Base-by-base conservation (phyloP, 106 monocot species). In the Apostasia shenzhenica region DNA sequence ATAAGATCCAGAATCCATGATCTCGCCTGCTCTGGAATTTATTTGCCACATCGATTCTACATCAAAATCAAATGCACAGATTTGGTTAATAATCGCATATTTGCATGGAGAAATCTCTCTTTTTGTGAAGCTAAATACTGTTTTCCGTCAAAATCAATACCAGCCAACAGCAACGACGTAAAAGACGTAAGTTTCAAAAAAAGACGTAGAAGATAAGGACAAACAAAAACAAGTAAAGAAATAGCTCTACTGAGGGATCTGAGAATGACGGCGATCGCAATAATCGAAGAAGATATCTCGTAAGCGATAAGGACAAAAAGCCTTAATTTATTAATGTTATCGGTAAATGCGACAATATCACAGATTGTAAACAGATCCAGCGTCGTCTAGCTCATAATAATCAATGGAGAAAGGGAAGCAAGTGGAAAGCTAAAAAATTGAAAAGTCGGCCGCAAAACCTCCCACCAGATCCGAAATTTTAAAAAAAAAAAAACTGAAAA, bases 11-110 rank as follows among this genome's bases (percentile, higher is more conserved):
- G 73, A 37, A 45, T 84, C 79, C 72, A 81, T 76, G 47, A 3
- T 44, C 54, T 77, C 81, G 2, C 76, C 73, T n/a, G 11, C 46
- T 77, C 77, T 79, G 68, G 82, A 65, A 58, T 58, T 82, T 82
- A 80, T 76, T 59, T 77, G 79, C 84, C 84, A 84, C 81, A 84
- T 76, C 57, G 70, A 70, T 64, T 88, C 88, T 84, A 74, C 58
- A 76, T 68, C 64, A 78, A 13, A 48, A 71, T 48, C 52, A 57
- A 2, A 65, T 6, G 47, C 58, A 74, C 11, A 40, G 9, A 41
- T 68, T 68, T 48, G 6, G 9, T 48, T 37, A 4, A 66, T 1
- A 48, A 46, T 48, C 26, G 9, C 63, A 49, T 14, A 6, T 43
- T 65, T 48, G 26, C 10, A 48, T 48, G 2, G 2, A 49, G 48